Evolutionary conservation across 768 basidiomycete genomes (phyloP), one percentile per base, ranked within the genome.

Genomic region (Kwoniella sp.): DNA sequence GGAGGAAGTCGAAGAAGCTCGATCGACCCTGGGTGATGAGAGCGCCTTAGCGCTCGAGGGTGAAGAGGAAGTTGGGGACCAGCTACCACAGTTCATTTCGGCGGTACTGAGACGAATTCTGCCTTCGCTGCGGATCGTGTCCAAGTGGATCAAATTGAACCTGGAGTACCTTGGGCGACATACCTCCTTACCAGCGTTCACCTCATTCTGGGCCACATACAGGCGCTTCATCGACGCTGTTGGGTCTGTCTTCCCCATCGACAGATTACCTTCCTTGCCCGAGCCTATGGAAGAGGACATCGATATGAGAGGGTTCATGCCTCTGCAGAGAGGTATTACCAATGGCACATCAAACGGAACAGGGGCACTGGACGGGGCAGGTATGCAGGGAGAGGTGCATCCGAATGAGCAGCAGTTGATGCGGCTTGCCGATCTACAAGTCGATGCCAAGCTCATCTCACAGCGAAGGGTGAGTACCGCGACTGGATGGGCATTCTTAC

Each of bases 381-480:
- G 47, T 37, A 47, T 55, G 5, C 53, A 52, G 0, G 50, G 54
- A 1, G 76, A 79, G 7, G 86, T 86, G 0, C 89, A 98, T 82
- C 96, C 96, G 8, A 98, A 99, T 72, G 93, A 91, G 64, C 93
- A 95, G 83, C 91, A 94, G 72, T 82, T 99, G 48, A 94, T 97
- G 92, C 85, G 96, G 69, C 90, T 99, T 63, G 85, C 86, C 52
- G 95, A 96, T 81, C 82, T 96, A 47, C 83, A 93, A 53, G 81
- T 84, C 15, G 92, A 96, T 74, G 89, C 89, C 0, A 84, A 82
- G 67, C 79, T 82, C 91, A 77, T 95, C 25, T 85, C 85, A 26
- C 83, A 84, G 61, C 81, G 85, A 61, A 85, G 87, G 83, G 90
- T 90, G 66, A 66, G 79, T 72, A n/a, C n/a, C n/a, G n/a, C n/a